These are phyloP conservation scores for Flueggea neowawraea DNA, from an alignment of 441 rosid species.

Conservation along the genomic window DNA sequence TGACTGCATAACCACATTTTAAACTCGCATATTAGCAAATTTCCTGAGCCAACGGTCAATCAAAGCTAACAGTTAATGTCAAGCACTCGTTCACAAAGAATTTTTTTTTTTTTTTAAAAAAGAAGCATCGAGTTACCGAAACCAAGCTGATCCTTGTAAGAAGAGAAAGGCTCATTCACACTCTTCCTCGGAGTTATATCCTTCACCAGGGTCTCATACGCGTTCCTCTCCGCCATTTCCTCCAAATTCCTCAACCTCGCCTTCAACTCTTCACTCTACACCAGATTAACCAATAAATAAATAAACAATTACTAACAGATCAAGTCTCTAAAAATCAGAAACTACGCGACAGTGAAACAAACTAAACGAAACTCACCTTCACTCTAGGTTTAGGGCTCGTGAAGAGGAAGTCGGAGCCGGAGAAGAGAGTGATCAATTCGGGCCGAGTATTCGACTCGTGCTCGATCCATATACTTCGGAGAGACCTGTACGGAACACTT, in stretches of 20 bases:
- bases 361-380: conserved; percentile 42
- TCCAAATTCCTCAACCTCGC: conserved; percentile 63
- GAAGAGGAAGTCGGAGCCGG: conserved; percentile 57
- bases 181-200: conserved; percentile 67
- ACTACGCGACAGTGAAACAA: no score
- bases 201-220: conserved; percentile 79
- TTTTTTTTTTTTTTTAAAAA: no score
- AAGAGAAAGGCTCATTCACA: conserved; percentile 75
- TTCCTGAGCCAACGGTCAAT: no score
- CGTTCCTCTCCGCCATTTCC: conserved; percentile 78
- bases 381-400: conserved; percentile 71
- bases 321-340: no score
- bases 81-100: not conserved
- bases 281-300: not conserved
- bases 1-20: no score
- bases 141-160: conserved; percentile 96
- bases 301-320: not conserved
- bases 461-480: conserved; percentile 61
- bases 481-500: conserved; percentile 46
- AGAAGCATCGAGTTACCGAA: conserved; percentile 44
- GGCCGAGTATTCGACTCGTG: conserved; percentile 48
- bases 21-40: no score
- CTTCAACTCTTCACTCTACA: conserved; percentile 77
- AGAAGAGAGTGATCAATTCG: conserved; percentile 39
- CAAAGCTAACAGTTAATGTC: not conserved